Percentiles rank a stretch among this genome's conserved stretches.
phyloP scores from a whole-genome alignment of 2,329 filamentous ascomycete genomes.

The Zasmidium cellare region DNA sequence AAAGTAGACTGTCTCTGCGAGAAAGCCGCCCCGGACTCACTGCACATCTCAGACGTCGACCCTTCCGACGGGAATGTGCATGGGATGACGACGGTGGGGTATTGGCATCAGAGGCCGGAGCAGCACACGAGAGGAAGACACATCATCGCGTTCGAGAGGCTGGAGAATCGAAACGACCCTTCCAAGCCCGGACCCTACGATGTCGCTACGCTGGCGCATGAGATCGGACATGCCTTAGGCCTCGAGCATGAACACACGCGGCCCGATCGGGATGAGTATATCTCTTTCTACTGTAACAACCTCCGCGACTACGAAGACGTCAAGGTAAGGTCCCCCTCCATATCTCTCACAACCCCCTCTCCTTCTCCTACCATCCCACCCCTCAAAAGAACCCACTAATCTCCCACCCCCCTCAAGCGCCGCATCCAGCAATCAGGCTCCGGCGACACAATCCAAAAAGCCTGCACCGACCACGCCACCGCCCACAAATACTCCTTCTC shows the following conservation, averaged over 20 bases:
- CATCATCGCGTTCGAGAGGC: neutral
- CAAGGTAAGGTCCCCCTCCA: too few species aligned
- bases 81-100: neutral
- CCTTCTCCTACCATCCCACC: neutral
- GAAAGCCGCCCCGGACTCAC: neutral
- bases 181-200: neutral
- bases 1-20: neutral
- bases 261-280: neutral
- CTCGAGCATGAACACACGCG: neutral
- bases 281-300: conserved; percentile 2
- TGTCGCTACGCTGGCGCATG: neutral
- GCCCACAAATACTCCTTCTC: conserved; percentile 1
- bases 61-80: neutral
- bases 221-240: conserved; percentile 1
- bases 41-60: neutral
- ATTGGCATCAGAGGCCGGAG: neutral
- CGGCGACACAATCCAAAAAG: conserved; percentile 1
- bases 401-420: neutral
- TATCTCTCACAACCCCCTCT: too few species aligned
- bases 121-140: neutral
- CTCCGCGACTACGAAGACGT: neutral
- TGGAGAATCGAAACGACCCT: neutral
- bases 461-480: neutral
- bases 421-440: neutral
- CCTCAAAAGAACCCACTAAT: neutral